Evolutionary conservation across 495 filamentous ascomycete genomes (phyloP).

Genomic region (Massariosphaeria phaeospora): DNA sequence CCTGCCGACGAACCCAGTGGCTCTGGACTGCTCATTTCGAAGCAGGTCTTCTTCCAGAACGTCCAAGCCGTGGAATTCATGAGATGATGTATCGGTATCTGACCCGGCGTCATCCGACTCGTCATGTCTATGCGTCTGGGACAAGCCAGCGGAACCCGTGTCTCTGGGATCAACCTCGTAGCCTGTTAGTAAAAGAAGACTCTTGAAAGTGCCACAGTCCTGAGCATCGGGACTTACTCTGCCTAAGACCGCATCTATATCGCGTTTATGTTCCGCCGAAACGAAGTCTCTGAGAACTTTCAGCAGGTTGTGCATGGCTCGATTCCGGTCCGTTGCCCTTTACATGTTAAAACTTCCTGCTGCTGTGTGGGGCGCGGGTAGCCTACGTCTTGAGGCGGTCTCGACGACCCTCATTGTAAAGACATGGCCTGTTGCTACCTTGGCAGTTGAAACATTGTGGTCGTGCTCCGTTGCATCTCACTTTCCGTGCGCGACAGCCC

Average conservation of each 20-base stretch:
- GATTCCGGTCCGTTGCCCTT: conserved; percentile 27
- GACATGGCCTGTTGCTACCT: conserved; percentile 49
- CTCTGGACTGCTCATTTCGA: conserved; percentile 44
- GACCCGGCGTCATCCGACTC: conserved; percentile 39
- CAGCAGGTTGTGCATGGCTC: conserved; percentile 13
- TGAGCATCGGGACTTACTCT: conserved; percentile 23
- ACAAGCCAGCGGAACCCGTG: not conserved
- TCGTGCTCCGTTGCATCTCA: conserved; percentile 56
- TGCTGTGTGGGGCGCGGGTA: not conserved
- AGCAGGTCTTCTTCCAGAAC: conserved; percentile 59
- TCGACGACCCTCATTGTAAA: conserved; percentile 54
- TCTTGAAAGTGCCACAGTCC: not conserved
- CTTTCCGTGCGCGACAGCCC: conserved; percentile 44
- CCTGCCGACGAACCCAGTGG: conserved; percentile 56
- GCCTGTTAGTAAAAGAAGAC: conserved; percentile 1
- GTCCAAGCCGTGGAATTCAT: conserved; percentile 60
- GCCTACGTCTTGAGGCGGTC: conserved; percentile 41
- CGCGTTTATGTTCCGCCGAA: not conserved
- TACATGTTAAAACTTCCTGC: not conserved
- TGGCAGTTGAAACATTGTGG: conserved; percentile 54
- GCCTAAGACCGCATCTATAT: conserved; percentile 12
- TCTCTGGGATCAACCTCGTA: conserved; percentile 6
- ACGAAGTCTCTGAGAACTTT: conserved; percentile 1
- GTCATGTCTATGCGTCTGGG: not conserved
- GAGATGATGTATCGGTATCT: conserved; percentile 46